A percentile compares a stretch with the other conserved stretches of the same genome.
Conservation (phyloP, 2,329 filamentous ascomycete genomes). For the Claviceps sp. region DNA sequence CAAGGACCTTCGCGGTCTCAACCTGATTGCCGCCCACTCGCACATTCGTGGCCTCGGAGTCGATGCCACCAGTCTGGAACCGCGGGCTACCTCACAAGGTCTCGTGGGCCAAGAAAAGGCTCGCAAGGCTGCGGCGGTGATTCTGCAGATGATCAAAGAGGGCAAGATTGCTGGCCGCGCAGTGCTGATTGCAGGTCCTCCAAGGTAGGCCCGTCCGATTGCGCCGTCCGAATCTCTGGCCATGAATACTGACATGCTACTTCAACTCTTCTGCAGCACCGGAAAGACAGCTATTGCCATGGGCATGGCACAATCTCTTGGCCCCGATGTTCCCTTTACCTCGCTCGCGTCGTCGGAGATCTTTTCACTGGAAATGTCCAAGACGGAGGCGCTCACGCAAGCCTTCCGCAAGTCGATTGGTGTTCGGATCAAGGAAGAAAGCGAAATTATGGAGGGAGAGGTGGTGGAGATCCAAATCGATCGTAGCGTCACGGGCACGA, state of each 20-base stretch:
- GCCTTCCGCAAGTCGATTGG: constrained; percentile 98
- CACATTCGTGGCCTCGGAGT: constrained; percentile 94
- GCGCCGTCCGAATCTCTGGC: not conserved
- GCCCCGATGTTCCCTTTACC: constrained; percentile 89
- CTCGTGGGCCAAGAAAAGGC: constrained; percentile 95
- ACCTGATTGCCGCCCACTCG: constrained; percentile 95
- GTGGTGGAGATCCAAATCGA: constrained; percentile 99
- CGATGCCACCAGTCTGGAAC: constrained; percentile 80
- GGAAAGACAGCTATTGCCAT: constrained; percentile 98
- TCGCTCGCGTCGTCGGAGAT: constrained; percentile 93
- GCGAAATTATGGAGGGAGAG: constrained; percentile 97
- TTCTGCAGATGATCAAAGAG: constrained; percentile 97
- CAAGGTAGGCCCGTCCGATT: constrained; percentile 38
- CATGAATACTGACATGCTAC: not conserved
- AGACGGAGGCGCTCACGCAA: constrained; percentile 94
- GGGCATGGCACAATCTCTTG: constrained; percentile 95
- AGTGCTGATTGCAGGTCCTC: constrained; percentile 86
- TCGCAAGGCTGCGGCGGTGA: constrained; percentile 87
- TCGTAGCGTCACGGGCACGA: constrained; percentile 85
- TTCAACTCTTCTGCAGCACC: constrained; percentile 43
- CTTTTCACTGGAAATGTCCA: constrained; percentile 98
- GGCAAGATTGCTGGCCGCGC: constrained; percentile 96
- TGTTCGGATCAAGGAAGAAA: constrained; percentile 96
- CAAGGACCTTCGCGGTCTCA: constrained; percentile 91
- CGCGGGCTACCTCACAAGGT: constrained; percentile 73